Evolutionary conservation across 768 basidiomycete genomes (phyloP), one percentile per base, ranked within the genome.

Genomic region (Pleurotus salmoneostramineus): DNA sequence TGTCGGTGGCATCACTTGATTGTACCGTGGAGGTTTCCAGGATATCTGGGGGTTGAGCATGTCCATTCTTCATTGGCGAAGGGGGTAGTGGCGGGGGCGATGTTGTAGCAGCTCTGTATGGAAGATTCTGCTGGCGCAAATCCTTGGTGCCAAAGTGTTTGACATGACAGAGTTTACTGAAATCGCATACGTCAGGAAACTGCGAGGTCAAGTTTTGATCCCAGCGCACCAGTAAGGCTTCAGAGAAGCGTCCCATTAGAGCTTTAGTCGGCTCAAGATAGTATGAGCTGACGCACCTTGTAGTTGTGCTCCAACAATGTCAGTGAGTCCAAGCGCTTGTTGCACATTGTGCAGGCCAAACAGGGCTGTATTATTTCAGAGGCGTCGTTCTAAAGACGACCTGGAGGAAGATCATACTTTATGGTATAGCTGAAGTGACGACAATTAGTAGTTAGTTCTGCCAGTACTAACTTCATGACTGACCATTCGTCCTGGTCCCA

Each of bases 401-500:
- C n/a, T 8, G 27, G 12, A 5, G 6, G 12, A 40, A 27, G 3
- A 11, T 56, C 58, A 1, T 64, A 84, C 91, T 79, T 90, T 92
- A 72, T 92, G 90, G 65, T 91, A 94, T 43, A 91, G 77, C 90
- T 91, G 42, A 63, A 31, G 31, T 36, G 56, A 52, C 49, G 56
- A 45, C 56, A 50, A 56, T 40, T 56, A 15, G 56, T 27, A 27
- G 21, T 27, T 27, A 43, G 34, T 58, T 21, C 35, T 44, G 31
- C 47, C 21, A n/a, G 7, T 12, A 7, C 27, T 52, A 57, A 37
- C 10, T 32, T 32, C 49, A 31, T 17, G 60, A 62, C 82, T 65
- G 66, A 92, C 93, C 83, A 89, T 93, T 68, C 93, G 83, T 21
- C 89, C 93, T 55, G 93, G 93, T 15, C 93, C 93, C 77, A 95